phyloP scores from a whole-genome alignment of 2,329 filamentous ascomycete species.

The Sclerotinia subarctica region DNA sequence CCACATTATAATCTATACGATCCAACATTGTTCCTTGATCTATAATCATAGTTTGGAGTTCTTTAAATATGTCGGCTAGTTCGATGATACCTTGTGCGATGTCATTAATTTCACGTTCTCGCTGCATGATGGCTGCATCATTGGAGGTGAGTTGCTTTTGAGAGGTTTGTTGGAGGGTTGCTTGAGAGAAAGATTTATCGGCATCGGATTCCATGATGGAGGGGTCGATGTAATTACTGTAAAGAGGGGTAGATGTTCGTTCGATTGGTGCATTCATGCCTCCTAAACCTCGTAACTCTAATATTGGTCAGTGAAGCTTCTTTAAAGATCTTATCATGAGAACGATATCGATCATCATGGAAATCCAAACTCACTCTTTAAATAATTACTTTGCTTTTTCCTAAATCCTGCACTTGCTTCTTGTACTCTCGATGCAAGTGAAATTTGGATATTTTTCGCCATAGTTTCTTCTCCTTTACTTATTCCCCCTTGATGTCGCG shows the following conservation, averaged over 20 bases:
- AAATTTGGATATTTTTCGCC: conserved; percentile 94
- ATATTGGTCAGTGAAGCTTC: conserved; percentile 24
- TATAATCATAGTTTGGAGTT: conserved; percentile 93
- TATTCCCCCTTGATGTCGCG: conserved; percentile 67
- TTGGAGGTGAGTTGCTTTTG: conserved; percentile 68
- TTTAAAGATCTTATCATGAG: not conserved
- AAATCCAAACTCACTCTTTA: conserved; percentile 67
- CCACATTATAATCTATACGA: conserved; percentile 97
- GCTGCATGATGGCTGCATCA: conserved; percentile 81
- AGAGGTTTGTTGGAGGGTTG: conserved; percentile 73
- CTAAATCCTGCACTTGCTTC: conserved; percentile 88
- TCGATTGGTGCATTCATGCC: conserved; percentile 56
- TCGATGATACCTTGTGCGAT: conserved; percentile 99
- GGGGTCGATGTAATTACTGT: conserved; percentile 68
- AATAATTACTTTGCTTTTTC: conserved; percentile 95
- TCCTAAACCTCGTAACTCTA: conserved; percentile 72
- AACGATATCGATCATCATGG: not conserved
- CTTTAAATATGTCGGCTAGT: conserved; percentile 92
- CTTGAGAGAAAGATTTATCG: conserved; percentile 88
- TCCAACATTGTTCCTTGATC: conserved; percentile 89
- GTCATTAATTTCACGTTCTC: conserved; percentile 94
- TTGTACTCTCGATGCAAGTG: conserved; percentile 81
- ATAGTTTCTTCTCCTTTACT: conserved; percentile 87
- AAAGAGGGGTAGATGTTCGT: conserved; percentile 50
- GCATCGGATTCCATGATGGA: conserved; percentile 91